phyloP scores from a whole-genome alignment of 768 basidiomycete species.

The Gyrodon lividus region DNA sequence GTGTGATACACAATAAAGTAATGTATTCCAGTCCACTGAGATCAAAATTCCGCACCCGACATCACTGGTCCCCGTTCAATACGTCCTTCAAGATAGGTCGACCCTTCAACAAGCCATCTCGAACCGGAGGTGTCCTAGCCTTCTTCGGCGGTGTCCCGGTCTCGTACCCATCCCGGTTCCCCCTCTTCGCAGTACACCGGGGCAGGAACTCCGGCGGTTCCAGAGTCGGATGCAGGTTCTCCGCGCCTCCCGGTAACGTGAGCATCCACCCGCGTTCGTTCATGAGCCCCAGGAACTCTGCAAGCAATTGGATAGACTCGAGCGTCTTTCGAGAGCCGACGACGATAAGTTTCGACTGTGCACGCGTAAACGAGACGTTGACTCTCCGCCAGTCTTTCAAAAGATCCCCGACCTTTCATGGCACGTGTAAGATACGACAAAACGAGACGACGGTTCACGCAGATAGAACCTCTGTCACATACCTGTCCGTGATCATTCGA shows the following conservation, averaged over 20 bases:
- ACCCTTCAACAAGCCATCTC: conserved; percentile 49
- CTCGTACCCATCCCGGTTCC: conserved; percentile 6
- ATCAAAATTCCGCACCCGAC: no score
- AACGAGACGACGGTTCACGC: background rate
- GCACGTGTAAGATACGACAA: background rate
- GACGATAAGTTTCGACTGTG: conserved; percentile 85
- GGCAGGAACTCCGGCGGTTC: conserved; percentile 10
- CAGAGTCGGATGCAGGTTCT: conserved; percentile 46
- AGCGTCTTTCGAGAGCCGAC: conserved; percentile 87
- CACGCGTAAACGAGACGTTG: conserved; percentile 96
- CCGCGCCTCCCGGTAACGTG: conserved; percentile 51
- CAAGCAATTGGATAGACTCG: conserved; percentile 54
- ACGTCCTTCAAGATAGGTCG: conserved; percentile 63
- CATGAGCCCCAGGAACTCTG: conserved; percentile 78
- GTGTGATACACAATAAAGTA: no score
- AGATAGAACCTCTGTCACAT: conserved; percentile 28
- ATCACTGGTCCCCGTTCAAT: conserved; percentile 41
- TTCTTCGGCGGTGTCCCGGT: conserved; percentile 33
- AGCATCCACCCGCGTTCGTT: conserved; percentile 71
- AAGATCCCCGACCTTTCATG: conserved; percentile 78
- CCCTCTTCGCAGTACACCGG: conserved; percentile 3
- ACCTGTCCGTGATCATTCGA: conserved; percentile 80
- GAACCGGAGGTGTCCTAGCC: conserved; percentile 31
- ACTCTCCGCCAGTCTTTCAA: conserved; percentile 94
- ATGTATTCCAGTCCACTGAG: no score